These are phyloP conservation scores for Aquilaria agallochum DNA, from an alignment of 441 rosid genomes.

Conservation along the genomic window DNA sequence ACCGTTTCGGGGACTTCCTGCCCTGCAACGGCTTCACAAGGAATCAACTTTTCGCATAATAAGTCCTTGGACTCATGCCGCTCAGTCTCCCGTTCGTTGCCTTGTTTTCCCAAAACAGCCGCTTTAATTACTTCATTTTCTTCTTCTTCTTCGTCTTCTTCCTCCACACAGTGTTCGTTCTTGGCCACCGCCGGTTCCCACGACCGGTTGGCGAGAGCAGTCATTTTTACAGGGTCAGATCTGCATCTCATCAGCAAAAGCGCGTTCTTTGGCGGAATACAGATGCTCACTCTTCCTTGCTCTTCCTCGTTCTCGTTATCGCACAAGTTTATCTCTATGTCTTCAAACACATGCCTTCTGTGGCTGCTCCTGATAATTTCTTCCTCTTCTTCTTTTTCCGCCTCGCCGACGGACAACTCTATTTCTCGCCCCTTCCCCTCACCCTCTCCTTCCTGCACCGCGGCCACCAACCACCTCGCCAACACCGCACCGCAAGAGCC, in stretches of 20 bases:
- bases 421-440: conserved; percentile 49
- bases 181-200: conserved; percentile 39
- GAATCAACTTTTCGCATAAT: conserved; percentile 6
- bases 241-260: conserved; percentile 86
- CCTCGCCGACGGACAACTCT: conserved; percentile 73
- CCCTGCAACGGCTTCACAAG: conserved; percentile 23
- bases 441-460: conserved; percentile 63
- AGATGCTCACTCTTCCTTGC: conserved; percentile 44
- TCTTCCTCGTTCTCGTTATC: conserved; percentile 37
- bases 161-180: conserved; percentile 12
- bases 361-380: conserved; percentile 38
- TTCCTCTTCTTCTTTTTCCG: conserved; percentile 29
- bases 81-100: conserved; percentile 30
- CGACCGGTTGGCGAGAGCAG: conserved; percentile 71
- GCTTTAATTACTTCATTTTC: conserved; percentile 8
- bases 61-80: conserved; percentile 20
- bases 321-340: conserved; percentile 51
- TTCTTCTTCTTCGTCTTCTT: conserved; percentile 11
- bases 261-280: conserved; percentile 88
- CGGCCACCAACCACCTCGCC: conserved; percentile 69
- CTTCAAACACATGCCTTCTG: conserved; percentile 74
- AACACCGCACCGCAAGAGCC: conserved; percentile 52
- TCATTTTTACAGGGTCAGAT: conserved; percentile 94
- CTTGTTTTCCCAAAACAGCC: conserved; percentile 13
- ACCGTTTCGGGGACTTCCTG: conserved; percentile 14